Evolutionary conservation across 257 asterid species (phyloP).

Genomic region (Fraxinus cuspidata): DNA sequence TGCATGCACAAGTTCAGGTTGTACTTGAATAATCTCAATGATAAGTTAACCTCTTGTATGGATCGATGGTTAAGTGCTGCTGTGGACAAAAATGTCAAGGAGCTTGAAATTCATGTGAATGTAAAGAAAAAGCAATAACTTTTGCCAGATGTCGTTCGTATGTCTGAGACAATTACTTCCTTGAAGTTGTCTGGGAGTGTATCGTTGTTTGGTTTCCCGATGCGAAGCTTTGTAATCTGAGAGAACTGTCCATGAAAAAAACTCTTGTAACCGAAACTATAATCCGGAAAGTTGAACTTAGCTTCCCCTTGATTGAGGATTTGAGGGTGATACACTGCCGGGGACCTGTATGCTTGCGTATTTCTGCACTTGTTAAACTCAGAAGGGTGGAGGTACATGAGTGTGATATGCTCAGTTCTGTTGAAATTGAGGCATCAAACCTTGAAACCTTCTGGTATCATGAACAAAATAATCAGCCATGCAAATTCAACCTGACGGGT

Average conservation of each 20-base stretch:
- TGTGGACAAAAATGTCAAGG: conserved; percentile 44
- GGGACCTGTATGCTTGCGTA: conserved; percentile 11
- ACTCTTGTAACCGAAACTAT: not conserved
- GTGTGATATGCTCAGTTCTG: conserved; percentile 16
- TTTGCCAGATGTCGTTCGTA: conserved; percentile 18
- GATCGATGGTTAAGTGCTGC: conserved; percentile 36
- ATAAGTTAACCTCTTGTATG: not conserved
- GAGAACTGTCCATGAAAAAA: conserved; percentile 39
- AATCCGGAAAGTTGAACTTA: conserved; percentile 29
- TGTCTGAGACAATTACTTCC: conserved; percentile 33
- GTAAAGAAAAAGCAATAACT: not conserved
- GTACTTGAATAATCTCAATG: conserved; percentile 14
- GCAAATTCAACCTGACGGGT: conserved; percentile 31
- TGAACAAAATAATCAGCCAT: conserved; percentile 17
- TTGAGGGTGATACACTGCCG: conserved; percentile 41
- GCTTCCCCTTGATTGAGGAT: conserved; percentile 53
- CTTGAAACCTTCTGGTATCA: conserved; percentile 50
- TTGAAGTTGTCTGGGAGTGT: conserved; percentile 33
- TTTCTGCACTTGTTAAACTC: conserved; percentile 38
- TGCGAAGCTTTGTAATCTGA: conserved; percentile 33
- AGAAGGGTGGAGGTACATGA: conserved; percentile 46
- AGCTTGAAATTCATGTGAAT: conserved; percentile 34
- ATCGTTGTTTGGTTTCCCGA: not conserved
- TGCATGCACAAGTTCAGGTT: conserved; percentile 42
- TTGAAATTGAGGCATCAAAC: conserved; percentile 34